Evolutionary conservation across 371 early-diverging fungal species (phyloP), one percentile per base, ranked within the genome.

Genomic region (Choanephora cucurbitarum): DNA sequence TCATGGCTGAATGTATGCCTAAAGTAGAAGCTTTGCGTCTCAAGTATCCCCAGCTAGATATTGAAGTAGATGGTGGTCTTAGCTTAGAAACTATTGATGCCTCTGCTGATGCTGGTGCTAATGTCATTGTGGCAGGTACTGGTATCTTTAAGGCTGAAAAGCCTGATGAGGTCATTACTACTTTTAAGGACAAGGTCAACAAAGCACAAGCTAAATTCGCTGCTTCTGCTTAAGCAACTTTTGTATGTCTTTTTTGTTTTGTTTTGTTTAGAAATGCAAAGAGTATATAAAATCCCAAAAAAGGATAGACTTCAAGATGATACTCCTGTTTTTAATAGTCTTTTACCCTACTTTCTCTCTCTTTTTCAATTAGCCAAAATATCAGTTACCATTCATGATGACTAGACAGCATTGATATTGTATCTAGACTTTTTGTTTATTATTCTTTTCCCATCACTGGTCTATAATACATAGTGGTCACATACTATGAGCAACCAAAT

Each of bases 71-170:
- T 75, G 99, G 99, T 31, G 99, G 99, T 1, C 71, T 99, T 41
- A 89, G 86, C 11, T 65, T 86, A 15, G 87, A 89, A 37, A 99
- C 90, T 43, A 93, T 99, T 66, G 89, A 90, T 31, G 67, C 74
- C 19, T 94, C 94, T 14, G 87, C 92, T 14, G 76, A 89, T 55
- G 96, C 95, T 33, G 99, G 98, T 21, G 99, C 99, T 17, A 98
- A 99, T 75, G 96, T 96, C 14, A 94, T 98, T 75, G 99, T 99
- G n/a, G 92, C 98, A 22, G 99, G 99, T 18, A 96, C 97, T 14
- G 89, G 91, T 17, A 88, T 99, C 31, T 99, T 98, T 77, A 89
- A 91, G 64, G 87, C 94, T 3, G 60, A 77, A 19, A 77, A 86
- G 23, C 94, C 94, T 7, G 67, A 73, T 18, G 86, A 81, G 5